Evolutionary conservation across 2,329 filamentous ascomycete genomes (phyloP), one percentile per base, ranked within the genome.

Genomic region (Erysiphe pulchra): DNA sequence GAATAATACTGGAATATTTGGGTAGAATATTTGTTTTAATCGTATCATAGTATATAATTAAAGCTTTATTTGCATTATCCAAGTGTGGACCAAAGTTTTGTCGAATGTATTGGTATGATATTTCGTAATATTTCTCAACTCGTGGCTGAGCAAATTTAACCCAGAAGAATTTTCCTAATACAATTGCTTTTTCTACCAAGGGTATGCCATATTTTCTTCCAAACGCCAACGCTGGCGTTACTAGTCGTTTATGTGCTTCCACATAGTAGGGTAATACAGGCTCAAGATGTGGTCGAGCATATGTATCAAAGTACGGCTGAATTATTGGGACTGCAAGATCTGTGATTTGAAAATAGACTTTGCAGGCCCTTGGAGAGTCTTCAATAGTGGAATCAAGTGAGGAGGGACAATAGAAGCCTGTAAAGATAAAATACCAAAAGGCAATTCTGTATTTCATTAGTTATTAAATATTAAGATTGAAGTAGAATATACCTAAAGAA

Each of bases 371-470:
- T 0, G 86, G 81, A 1, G 83, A 81, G 30, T 68, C 63, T 24
- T 79, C 72, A 54, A 73, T 71, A 55, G 90, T 72, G 24, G 73
- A 69, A 28, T 77, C 70, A 49, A 77, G 62, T 9, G 72, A 73
- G 2, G 75, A 66, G 12, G 87, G 87, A 60, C 87, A 98, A 49
- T 78, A 74, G 59, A 98, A 80, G 46, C 90, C 65, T 20, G 80
- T 90, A 49, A 85, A 61, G 51, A 95, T 75, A 33, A 77, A 70
- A 59, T 90, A 92, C 87, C 87, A 98, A 17, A 83, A 79, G 47
- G 77, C 61, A 40, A 94, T 61, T 56, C 87, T 87, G 50, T 39
- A 17, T 4, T 8, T 16, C 4, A 20, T 39, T 39, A 34, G 33
- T 34, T 14, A 2, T 34, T 5, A 34, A 6, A 34, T 34, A 34